A percentile compares a stretch with the other conserved stretches of the same genome.
Conservation (phyloP, 495 filamentous ascomycete genomes). For the Aspergillus coremiiformis region DNA sequence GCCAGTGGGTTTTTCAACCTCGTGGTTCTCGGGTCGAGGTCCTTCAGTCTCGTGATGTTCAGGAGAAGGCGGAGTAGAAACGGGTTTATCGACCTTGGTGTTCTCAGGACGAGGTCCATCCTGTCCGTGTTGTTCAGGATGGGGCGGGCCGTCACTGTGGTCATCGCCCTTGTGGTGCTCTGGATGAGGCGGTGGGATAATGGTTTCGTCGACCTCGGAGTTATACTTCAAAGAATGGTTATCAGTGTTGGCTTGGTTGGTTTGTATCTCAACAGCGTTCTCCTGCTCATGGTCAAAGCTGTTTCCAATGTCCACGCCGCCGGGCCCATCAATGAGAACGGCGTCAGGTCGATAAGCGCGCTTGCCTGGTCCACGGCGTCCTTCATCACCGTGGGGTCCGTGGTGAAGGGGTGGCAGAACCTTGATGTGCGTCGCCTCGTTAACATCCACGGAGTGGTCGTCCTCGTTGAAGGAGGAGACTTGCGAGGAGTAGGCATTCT, state of each 20-base stretch:
- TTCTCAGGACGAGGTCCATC: no score
- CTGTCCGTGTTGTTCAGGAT: no score
- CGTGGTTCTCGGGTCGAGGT: no score
- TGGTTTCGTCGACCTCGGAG: neutral
- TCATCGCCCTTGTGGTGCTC: no score
- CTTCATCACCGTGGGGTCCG: neutral
- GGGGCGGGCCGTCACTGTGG: no score
- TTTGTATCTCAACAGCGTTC: neutral
- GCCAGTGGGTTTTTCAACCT: no score
- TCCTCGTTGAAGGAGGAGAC: conserved; percentile 20
- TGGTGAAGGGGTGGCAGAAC: neutral
- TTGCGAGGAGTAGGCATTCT: conserved; percentile 13
- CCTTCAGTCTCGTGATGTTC: no score
- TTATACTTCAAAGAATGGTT: neutral
- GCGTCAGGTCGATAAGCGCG: neutral
- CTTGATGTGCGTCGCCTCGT: neutral
- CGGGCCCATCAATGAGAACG: neutral
- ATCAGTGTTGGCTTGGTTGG: neutral
- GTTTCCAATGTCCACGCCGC: neutral
- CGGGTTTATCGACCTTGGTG: no score
- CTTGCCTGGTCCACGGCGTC: neutral
- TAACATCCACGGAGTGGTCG: conserved; percentile 23
- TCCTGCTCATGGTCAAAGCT: neutral
- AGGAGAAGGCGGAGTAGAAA: no score
- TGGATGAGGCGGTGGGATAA: no score